A percentile compares a stretch with the other conserved stretches of the same genome.
These are phyloP conservation scores for Ophiostoma himal-ulmi DNA, from an alignment of 2,329 filamentous ascomycete species.

Conservation along the genomic window DNA sequence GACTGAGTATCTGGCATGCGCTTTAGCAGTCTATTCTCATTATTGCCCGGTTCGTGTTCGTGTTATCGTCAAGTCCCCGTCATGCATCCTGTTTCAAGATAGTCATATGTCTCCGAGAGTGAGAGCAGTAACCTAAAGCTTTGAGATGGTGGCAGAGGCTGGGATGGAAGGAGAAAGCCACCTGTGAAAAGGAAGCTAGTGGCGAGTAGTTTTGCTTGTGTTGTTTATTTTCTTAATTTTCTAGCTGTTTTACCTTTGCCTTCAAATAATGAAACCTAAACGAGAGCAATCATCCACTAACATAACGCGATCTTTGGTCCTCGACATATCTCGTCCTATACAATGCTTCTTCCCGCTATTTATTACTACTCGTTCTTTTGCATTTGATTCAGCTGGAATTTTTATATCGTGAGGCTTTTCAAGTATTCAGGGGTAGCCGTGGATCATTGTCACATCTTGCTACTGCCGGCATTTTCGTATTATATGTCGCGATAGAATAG, in stretches of 20 bases:
- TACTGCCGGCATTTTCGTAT: not conserved
- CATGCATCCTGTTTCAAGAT: slow-evolving; percentile 3
- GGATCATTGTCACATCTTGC: not conserved
- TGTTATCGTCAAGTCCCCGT: slow-evolving; percentile 1
- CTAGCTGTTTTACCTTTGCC: too few species aligned
- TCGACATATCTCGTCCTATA: too few species aligned
- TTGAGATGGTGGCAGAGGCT: not conserved
- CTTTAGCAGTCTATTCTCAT: not conserved
- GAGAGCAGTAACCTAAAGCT: not conserved
- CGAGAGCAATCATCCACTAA: too few species aligned
- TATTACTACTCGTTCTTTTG: not conserved
- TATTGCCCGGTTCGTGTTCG: not conserved
- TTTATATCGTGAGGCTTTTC: not conserved
- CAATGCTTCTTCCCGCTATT: too few species aligned
- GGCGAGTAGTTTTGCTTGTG: not conserved
- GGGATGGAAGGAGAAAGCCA: too few species aligned
- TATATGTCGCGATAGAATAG: not conserved
- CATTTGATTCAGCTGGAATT: not conserved
- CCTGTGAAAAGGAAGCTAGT: not conserved
- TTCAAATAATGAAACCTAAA: too few species aligned
- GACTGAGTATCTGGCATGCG: not conserved
- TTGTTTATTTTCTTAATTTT: too few species aligned
- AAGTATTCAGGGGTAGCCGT: not conserved
- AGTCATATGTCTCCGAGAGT: not conserved
- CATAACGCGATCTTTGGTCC: too few species aligned